phyloP scores from a whole-genome alignment of 345 rosid genomes.

The Syzygium jambos region DNA sequence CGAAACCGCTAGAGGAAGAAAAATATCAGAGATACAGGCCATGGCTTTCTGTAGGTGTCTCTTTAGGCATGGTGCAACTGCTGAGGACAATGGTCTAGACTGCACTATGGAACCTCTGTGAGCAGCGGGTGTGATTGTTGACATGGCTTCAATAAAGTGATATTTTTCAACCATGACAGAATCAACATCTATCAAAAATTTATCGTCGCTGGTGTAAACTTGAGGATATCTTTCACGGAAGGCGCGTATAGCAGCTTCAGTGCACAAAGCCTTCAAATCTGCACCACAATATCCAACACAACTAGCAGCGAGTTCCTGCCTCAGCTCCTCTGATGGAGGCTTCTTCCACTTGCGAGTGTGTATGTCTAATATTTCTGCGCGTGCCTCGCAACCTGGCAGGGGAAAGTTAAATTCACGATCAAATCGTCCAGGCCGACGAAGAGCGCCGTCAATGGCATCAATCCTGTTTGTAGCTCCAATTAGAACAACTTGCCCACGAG shows the following conservation, averaged over 20 bases:
- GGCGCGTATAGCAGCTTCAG: slow-evolving; percentile 99
- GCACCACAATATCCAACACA: slow-evolving; percentile 99
- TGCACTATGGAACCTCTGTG: slow-evolving; percentile 96
- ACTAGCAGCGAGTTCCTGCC: slow-evolving; percentile 87
- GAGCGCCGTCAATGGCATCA: slow-evolving; percentile 99
- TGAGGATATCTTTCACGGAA: slow-evolving; percentile 99
- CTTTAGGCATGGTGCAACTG: slow-evolving; percentile 86
- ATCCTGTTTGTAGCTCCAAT: slow-evolving; percentile 99
- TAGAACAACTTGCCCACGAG: slow-evolving; percentile 99
- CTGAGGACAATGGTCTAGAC: slow-evolving; percentile 88
- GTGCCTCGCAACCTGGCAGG: slow-evolving; percentile 97
- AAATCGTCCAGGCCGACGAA: slow-evolving; percentile 98
- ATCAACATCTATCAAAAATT: slow-evolving; percentile 89
- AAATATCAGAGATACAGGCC: slow-evolving; percentile 57
- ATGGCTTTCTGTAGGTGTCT: slow-evolving; percentile 78
- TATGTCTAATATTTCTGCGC: slow-evolving; percentile 90
- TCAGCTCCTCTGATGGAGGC: slow-evolving; percentile 83
- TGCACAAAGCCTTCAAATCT: slow-evolving; percentile 91
- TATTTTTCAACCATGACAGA: slow-evolving; percentile 76
- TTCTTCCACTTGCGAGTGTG: slow-evolving; percentile 98
- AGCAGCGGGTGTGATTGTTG: slow-evolving; percentile 97
- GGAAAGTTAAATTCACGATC: slow-evolving; percentile 98
- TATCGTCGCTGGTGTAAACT: slow-evolving; percentile 97
- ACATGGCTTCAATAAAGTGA: slow-evolving; percentile 95
- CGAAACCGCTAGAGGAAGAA: slow-evolving; percentile 61